A percentile compares a stretch with the other conserved stretches of the same genome.
These are phyloP conservation scores for Selaginella tamariscina DNA, from an alignment of 75 land plant species.

Conservation along the genomic window DNA sequence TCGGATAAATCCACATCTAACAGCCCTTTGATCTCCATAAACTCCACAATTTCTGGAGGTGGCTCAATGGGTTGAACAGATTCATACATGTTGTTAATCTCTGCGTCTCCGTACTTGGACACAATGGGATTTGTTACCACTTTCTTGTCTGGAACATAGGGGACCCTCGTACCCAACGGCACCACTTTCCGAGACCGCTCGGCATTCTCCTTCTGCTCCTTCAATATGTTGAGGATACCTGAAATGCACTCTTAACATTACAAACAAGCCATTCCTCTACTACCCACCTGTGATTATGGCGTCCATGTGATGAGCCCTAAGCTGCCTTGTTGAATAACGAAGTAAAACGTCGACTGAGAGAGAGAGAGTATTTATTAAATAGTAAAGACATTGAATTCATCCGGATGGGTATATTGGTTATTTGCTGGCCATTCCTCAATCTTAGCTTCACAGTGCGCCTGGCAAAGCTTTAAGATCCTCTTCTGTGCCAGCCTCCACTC, in stretches of 20 bases:
- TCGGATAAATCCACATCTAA: not conserved
- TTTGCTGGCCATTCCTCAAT: no score
- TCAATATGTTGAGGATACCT: not conserved
- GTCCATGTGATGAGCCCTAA: no score
- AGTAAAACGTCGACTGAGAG: no score
- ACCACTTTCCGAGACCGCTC: not conserved
- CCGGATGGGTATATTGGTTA: no score
- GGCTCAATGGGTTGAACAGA: not conserved
- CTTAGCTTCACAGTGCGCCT: conserved; percentile 29
- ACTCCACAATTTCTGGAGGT: not conserved
- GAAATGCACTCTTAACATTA: no score
- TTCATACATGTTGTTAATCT: not conserved
- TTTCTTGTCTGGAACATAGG: not conserved
- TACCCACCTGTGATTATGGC: no score
- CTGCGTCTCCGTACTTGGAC: not conserved
- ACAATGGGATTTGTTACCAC: not conserved
- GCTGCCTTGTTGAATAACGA: no score
- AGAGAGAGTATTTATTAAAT: not conserved
- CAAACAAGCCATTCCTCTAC: no score
- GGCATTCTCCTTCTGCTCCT: not conserved
- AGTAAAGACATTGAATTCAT: not conserved
- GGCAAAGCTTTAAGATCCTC: conserved; percentile 42
- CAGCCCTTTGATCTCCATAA: not conserved
- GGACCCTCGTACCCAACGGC: not conserved
- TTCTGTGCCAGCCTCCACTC: conserved; percentile 69